Percentiles rank a stretch among this genome's conserved stretches.
Conservation (phyloP, 257 asterid species). For the Solanum lycopersicoides region DNA sequence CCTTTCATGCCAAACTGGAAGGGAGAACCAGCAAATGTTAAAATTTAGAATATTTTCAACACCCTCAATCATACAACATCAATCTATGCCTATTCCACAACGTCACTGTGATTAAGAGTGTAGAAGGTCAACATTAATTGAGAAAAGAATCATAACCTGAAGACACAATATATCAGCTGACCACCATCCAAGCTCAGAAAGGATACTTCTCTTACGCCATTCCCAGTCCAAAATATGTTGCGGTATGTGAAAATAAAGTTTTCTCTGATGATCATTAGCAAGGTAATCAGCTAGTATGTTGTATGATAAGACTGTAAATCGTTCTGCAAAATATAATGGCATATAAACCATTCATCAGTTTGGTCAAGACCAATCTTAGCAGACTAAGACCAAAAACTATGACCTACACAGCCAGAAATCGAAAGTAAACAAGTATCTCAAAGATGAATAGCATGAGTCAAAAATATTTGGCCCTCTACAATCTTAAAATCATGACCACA, state of each 20-base stretch:
- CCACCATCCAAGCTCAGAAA: constrained; percentile 96
- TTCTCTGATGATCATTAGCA: constrained; percentile 54
- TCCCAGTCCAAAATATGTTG: constrained; percentile 73
- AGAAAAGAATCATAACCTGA: constrained; percentile 44
- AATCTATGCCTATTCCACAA: neutral
- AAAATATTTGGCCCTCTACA: neutral
- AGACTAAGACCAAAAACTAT: neutral
- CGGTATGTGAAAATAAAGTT: constrained; percentile 82
- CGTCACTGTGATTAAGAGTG: neutral
- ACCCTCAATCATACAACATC: neutral
- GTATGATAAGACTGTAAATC: constrained; percentile 78
- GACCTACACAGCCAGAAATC: neutral
- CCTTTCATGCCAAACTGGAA: neutral
- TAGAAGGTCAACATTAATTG: neutral
- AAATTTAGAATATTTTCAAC: neutral
- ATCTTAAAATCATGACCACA: neutral
- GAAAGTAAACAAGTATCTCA: neutral
- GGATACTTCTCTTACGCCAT: constrained; percentile 71
- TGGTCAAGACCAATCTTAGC: neutral
- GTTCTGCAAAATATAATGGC: constrained; percentile 37
- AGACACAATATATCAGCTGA: constrained; percentile 91
- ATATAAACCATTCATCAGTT: neutral
- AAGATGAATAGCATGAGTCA: neutral
- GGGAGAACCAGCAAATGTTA: neutral
- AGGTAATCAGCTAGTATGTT: constrained; percentile 86